A percentile compares a stretch with the other conserved stretches of the same genome.
phyloP scores from a whole-genome alignment of 2,329 filamentous ascomycete genomes.

The Colletotrichum tofieldiae region DNA sequence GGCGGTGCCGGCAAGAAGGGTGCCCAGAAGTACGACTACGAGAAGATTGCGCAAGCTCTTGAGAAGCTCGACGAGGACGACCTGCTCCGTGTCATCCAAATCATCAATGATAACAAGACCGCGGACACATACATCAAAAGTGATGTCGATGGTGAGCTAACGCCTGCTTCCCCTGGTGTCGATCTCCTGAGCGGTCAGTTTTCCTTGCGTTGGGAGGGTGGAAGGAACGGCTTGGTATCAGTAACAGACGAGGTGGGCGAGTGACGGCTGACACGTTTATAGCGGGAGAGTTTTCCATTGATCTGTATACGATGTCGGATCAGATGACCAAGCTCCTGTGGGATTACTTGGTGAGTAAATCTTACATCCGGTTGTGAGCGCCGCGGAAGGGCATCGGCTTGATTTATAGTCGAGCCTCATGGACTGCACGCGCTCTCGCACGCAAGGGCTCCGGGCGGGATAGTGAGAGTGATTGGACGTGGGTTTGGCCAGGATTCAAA shows the following conservation, averaged over 20 bases:
- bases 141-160: conserved; percentile 85
- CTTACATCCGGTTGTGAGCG: conserved; percentile 27
- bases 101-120: conserved; percentile 98
- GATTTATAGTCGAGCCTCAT: conserved; percentile 3
- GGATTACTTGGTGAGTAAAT: conserved; percentile 78
- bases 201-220: conserved; percentile 36
- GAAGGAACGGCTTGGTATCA: conserved; percentile 17
- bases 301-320: conserved; percentile 97
- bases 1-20: conserved; percentile 85
- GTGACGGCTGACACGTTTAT: conserved; percentile 51
- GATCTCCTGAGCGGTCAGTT: conserved; percentile 42
- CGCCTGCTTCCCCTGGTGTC: conserved; percentile 53
- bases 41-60: conserved; percentile 94
- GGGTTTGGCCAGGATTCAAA: conserved; percentile 11
- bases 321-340: conserved; percentile 92
- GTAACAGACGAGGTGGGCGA: conserved; percentile 40
- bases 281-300: conserved; percentile 98
- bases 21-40: conserved; percentile 84
- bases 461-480: not conserved
- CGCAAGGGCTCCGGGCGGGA: not conserved
- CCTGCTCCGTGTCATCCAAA: conserved; percentile 92
- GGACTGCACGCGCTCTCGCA: not conserved
- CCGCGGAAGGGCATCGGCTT: not conserved
- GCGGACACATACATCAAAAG: conserved; percentile 97
- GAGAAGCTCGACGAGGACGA: conserved; percentile 94